Evolutionary conservation across 164 flowering plant genomes (phyloP), one percentile per base, ranked within the genome.

Genomic region (Vitis rotundifolia): DNA sequence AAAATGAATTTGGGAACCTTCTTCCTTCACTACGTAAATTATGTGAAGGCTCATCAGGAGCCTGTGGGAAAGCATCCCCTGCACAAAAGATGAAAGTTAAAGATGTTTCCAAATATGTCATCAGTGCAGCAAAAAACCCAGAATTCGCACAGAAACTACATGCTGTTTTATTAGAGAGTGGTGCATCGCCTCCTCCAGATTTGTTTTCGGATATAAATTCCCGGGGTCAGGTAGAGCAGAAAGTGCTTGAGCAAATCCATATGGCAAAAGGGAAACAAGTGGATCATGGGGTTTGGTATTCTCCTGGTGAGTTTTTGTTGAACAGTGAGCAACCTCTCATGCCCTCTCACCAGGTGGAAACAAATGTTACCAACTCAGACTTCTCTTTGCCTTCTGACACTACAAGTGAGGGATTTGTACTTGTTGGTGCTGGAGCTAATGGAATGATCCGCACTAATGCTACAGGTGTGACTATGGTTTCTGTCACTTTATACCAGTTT

Each of bases 141-240:
- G 94, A 89, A 73, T 88, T 92, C 79, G 94, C 94, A 12, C 92
- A 87, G 78, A 89, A 92, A 72, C 78, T 91, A 49, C 92, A 86
- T 80, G 91, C 95, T 68, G 90, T 94, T 69, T 82, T 89, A 76
- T 71, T 88, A 69, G 93, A 94, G 75, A 91, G 89, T 77, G 97
- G 91, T 62, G 91, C 94, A 52, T 81, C 92, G 13, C 94, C 92
- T 62, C 93, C 94, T 16, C 81, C 87, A 57, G 88, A 86, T 88
- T 79, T 88, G 61, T 87, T 87, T 77, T 69, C 79, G 55, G 86
- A 84, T 81, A 75, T 84, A 61, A 74, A 75, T 68, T 65, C 71
- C 0, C 77, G 64, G 37, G 80, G 77, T 59, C 49, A 71, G 15
- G 77, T 68, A 57, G 85, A 81, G 37, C 66, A 61, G 50, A 73